A percentile compares a stretch with the other conserved stretches of the same genome.
Evolutionary conservation across 441 rosid species (phyloP).

Genomic region (Pelargonium cotyledonis): DNA sequence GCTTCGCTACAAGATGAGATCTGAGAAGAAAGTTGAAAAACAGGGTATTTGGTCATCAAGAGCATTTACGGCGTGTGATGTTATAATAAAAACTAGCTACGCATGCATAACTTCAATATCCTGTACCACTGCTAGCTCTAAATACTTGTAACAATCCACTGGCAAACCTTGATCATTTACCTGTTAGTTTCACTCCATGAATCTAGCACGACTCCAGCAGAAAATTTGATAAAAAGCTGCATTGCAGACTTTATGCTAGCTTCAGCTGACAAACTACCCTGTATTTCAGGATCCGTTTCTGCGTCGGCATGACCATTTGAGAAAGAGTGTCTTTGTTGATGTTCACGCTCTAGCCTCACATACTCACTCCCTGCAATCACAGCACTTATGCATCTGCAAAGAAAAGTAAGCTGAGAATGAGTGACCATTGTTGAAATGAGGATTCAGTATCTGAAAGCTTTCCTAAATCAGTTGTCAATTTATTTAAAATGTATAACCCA

Average conservation of each 20-base stretch:
- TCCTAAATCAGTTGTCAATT: neutral
- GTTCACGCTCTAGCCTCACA: conserved; percentile 78
- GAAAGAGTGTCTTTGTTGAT: conserved; percentile 61
- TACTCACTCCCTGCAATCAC: conserved; percentile 91
- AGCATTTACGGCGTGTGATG: no score
- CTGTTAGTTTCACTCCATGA: conserved; percentile 83
- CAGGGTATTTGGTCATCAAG: neutral
- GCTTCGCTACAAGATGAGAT: conserved; percentile 87
- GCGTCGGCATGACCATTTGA: conserved; percentile 67
- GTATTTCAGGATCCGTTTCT: conserved; percentile 63
- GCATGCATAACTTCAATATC: neutral
- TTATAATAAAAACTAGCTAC: no score
- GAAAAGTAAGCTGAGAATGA: conserved; percentile 10
- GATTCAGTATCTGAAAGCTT: neutral
- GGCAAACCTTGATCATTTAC: conserved; percentile 31
- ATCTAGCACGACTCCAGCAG: conserved; percentile 78
- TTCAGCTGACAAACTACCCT: conserved; percentile 65
- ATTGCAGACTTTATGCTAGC: conserved; percentile 87
- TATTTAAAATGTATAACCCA: neutral
- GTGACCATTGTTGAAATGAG: neutral
- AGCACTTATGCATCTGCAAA: conserved; percentile 79
- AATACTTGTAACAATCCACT: neutral
- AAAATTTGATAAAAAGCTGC: conserved; percentile 85
- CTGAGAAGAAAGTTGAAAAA: conserved; percentile 33
- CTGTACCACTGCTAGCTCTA: neutral